phyloP scores from a whole-genome alignment of 2,329 filamentous ascomycete genomes.

The Aschersonia sp. region DNA sequence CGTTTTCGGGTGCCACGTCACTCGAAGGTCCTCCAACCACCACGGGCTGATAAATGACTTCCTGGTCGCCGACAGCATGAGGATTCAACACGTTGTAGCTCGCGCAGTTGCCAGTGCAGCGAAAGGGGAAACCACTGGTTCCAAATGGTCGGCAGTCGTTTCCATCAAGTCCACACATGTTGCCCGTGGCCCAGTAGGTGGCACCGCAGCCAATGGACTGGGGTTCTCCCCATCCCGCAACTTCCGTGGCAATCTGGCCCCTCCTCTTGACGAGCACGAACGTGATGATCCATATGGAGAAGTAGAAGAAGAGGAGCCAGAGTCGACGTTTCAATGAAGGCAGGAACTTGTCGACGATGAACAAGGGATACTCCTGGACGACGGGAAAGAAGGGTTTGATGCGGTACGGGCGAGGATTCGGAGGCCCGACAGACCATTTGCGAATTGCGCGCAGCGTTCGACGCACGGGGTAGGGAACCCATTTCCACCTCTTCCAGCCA shows the following conservation, averaged over 20 bases:
- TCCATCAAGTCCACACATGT: conserved; percentile 61
- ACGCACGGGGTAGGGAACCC: conserved; percentile 43
- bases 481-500: conserved; percentile 33
- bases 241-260: conserved; percentile 43
- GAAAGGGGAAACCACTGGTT: conserved; percentile 55
- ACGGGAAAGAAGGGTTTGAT: conserved; percentile 49
- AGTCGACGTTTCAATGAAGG: conserved; percentile 44
- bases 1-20: conserved; percentile 21
- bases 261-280: conserved; percentile 56
- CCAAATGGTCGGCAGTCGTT: conserved; percentile 62
- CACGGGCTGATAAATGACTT: conserved; percentile 48
- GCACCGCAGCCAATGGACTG: conserved; percentile 51
- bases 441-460: conserved; percentile 25
- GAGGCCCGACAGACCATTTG: conserved; percentile 41
- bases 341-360: conserved; percentile 46
- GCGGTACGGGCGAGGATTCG: conserved; percentile 28
- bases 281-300: conserved; percentile 52
- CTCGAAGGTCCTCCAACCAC: conserved; percentile 51
- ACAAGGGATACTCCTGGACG: conserved; percentile 53
- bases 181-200: conserved; percentile 57
- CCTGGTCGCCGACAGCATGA: conserved; percentile 58
- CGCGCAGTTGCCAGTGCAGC: conserved; percentile 60
- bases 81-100: conserved; percentile 54
- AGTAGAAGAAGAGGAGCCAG: conserved; percentile 43
- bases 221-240: conserved; percentile 54